Evolutionary conservation across 164 flowering plant genomes (phyloP).

Genomic region (Vitis amurensis): DNA sequence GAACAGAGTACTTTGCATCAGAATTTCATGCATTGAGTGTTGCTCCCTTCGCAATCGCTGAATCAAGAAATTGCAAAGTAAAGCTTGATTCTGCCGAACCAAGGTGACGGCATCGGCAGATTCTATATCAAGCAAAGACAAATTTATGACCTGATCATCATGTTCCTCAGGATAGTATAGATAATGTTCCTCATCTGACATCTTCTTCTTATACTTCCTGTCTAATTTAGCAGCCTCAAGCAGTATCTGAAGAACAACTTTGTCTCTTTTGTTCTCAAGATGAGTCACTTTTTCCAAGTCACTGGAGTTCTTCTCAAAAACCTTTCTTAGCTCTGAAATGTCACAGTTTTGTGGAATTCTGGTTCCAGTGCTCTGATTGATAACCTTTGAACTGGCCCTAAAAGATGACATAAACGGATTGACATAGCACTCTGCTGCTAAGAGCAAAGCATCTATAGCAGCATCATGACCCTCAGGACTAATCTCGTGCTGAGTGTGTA

Average conservation of each 20-base stretch:
- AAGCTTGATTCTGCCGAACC: constrained; percentile 80
- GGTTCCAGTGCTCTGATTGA: constrained; percentile 15
- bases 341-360: constrained; percentile 24
- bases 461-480: constrained; percentile 76
- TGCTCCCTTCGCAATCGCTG: constrained; percentile 56
- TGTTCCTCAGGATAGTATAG: constrained; percentile 30
- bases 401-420: constrained; percentile 72
- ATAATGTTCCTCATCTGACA: constrained; percentile 28
- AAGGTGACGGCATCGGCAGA: constrained; percentile 81
- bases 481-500: constrained; percentile 59
- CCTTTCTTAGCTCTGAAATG: constrained; percentile 30
- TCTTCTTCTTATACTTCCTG: constrained; percentile 33
- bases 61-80: constrained; percentile 67
- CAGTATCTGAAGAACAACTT: constrained; percentile 69
- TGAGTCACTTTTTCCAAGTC: constrained; percentile 51
- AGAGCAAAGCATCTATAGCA: constrained; percentile 83
- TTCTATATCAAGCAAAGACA: constrained; percentile 46
- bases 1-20: constrained; percentile 69
- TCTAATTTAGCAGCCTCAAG: constrained; percentile 89
- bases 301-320: constrained; percentile 28
- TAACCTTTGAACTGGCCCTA: constrained; percentile 28
- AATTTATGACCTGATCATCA: constrained; percentile 38
- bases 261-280: constrained; percentile 77
- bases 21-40: constrained; percentile 76
- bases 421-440: constrained; percentile 90